These are phyloP conservation scores for Rhodotorula taiwanensis DNA, from an alignment of 768 basidiomycete genomes.

Conservation along the genomic window DNA sequence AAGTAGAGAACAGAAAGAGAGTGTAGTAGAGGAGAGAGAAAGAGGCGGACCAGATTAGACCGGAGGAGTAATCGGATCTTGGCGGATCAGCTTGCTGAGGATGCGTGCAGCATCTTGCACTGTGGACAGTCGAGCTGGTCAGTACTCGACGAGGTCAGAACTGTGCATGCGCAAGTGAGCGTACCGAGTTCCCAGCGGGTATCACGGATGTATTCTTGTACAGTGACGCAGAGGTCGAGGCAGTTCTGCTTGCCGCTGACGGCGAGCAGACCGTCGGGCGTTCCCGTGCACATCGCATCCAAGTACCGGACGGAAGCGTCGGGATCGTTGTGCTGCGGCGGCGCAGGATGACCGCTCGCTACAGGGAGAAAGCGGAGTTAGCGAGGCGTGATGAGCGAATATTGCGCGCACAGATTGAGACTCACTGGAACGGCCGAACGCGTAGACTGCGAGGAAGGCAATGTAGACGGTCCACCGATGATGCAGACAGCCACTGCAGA, in stretches of 20 bases:
- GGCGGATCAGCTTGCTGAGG: conserved; percentile 12
- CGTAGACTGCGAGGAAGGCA: conserved; percentile 35
- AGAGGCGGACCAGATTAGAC: neutral
- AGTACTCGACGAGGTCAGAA: neutral
- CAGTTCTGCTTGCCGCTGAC: conserved; percentile 30
- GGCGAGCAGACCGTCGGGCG: conserved; percentile 34
- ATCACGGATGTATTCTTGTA: conserved; percentile 30
- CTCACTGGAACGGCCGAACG: conserved; percentile 26
- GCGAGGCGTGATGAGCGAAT: too few relatives aligned
- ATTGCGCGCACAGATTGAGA: neutral
- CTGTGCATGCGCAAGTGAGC: neutral
- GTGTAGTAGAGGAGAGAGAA: neutral
- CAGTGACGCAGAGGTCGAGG: conserved; percentile 26
- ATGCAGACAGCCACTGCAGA: conserved; percentile 23
- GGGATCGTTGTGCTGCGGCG: conserved; percentile 11
- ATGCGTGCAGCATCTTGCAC: conserved; percentile 32
- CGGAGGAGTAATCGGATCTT: conserved; percentile 1
- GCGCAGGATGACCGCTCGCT: conserved; percentile 16
- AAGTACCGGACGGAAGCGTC: conserved; percentile 32
- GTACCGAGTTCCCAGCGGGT: conserved; percentile 30
- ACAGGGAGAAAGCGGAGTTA: neutral
- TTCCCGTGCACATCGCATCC: conserved; percentile 34
- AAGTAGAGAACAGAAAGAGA: too few relatives aligned
- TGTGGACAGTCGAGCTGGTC: neutral
- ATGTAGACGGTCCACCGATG: conserved; percentile 38